Evolutionary conservation across 805 yeast species (phyloP), one percentile per base, ranked within the genome.

Genomic region (Myxozyma mucilagina): DNA sequence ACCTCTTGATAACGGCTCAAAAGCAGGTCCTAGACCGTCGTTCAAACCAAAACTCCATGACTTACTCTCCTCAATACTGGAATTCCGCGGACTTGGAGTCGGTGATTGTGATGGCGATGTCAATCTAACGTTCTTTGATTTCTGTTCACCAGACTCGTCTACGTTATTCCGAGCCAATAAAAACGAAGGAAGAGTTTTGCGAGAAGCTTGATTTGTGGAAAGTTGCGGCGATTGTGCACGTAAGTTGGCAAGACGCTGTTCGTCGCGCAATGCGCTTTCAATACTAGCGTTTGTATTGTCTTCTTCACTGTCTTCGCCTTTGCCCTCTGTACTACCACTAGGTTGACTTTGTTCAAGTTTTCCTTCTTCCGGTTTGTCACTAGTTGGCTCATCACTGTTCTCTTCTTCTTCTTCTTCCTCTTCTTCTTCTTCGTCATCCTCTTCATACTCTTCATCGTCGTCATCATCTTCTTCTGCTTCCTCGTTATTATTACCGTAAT

Each of bases 41-140:
- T 10, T 41, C 45, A 16, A 5, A 8, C 45, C 18, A 41, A 20
- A 41, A 41, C 45, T 41, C 18, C 45, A 24, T 24, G 29, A 24
- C 4, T 24, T 41, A 41, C 45, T 41, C 18, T 41, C 45, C n/a
- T 41, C 45, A 41, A 41, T 3, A n/a, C 41, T 38, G 2, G 41
- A 11, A 38, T 16, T n/a, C 18, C 45, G 13, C 38, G 18, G 42
- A 16, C n/a, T 53, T 24, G 56, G 56, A 7, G 56, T 53, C 4
- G 56, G 56, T 34, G 56, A 53, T 53, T 53, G 56, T 10, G 49
- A 53, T 3, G 56, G 56, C 10, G 56, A 53, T 4, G 49, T 20
- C 13, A 43, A 13, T 13, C 4, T 24, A 24, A 24, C 29, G 20
- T 20, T 50, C 39, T 16, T 18, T 10, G 7, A n/a, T 11, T 6